Evolutionary conservation across 257 asterid species (phyloP).

Genomic region (Lavandula angustifolia): DNA sequence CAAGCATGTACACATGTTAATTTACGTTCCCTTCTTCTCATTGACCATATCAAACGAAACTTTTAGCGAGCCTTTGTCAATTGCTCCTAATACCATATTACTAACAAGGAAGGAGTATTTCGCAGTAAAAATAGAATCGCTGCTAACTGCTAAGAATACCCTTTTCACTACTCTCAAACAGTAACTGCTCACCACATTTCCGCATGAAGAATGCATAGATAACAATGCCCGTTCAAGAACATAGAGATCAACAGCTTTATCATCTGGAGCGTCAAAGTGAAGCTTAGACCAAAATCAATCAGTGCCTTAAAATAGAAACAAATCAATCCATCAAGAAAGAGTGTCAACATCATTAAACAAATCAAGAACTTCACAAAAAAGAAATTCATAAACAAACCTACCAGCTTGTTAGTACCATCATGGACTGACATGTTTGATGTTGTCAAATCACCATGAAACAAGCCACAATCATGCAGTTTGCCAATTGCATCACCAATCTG

Average conservation of each 20-base stretch:
- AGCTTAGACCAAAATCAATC: conserved; percentile 93
- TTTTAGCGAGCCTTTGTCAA: background rate
- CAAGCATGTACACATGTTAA: background rate
- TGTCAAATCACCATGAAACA: conserved; percentile 88
- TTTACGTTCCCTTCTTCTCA: no score
- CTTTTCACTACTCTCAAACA: background rate
- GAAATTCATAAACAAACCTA: conserved; percentile 37
- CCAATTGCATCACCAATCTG: conserved; percentile 55
- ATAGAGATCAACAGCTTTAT: conserved; percentile 89
- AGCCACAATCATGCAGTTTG: conserved; percentile 84
- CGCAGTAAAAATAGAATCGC: no score
- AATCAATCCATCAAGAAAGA: no score
- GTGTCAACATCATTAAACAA: no score
- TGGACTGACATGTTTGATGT: conserved; percentile 82
- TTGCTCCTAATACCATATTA: background rate
- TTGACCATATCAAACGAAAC: background rate
- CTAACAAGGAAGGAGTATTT: background rate
- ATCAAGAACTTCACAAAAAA: no score
- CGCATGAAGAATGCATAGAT: conserved; percentile 95
- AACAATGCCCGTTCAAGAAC: conserved; percentile 93
- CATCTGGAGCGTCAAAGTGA: conserved; percentile 89
- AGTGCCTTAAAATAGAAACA: no score
- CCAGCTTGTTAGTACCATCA: conserved; percentile 66
- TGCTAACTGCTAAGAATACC: no score
- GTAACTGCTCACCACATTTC: conserved; percentile 84